Base-by-base conservation (phyloP, 805 yeast genomes). In the Deakozyma indianensis region DNA sequence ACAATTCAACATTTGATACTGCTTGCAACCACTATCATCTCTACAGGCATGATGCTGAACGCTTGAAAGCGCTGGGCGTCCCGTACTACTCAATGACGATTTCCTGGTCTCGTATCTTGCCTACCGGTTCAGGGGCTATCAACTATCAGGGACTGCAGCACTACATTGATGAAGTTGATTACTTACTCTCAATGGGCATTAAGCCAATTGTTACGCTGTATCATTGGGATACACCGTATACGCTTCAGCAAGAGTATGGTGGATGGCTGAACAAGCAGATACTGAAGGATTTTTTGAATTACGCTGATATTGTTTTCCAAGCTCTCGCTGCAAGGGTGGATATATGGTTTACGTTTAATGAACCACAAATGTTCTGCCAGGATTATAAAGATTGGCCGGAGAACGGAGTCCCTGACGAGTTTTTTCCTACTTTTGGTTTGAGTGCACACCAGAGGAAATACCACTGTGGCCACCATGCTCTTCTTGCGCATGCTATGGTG, bases 91-190 rank as follows among this genome's bases (percentile, higher is more conserved):
- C 66, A 4, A 52, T 64, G 50, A 47, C 63, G 5, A 57, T 64
- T 42, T 61, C 67, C 3, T 64, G 67, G 66, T 51, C 64, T 14
- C 52, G 68, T 47, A 60, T 64, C 18, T 50, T 61, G 28, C 68
- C 67, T 3, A 56, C 57, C 43, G 61, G 56, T 23, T 41, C 41
- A 24, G 56, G 54, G 3, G 46, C 45, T 3, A 47, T 53, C 22
- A 55, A 53, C 23, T 35, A 54, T 9, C 57, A 57, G 3, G 64
- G 64, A 9, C 47, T 61, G 20, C 61, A 60, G 43, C 60, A 60
- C 35, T 61, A 62, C 49, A 35, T 58, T 38, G 54, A 60, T 41
- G 62, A 53, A 21, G 48, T 62, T 35, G 55, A 59, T 44, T 58
- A 57, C 47, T 52, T 60, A 42, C 53, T 53, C 35, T 58, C 35